These are phyloP conservation scores for Botrytis deweyae DNA, from an alignment of 2,329 filamentous ascomycete genomes.

Conservation along the genomic window DNA sequence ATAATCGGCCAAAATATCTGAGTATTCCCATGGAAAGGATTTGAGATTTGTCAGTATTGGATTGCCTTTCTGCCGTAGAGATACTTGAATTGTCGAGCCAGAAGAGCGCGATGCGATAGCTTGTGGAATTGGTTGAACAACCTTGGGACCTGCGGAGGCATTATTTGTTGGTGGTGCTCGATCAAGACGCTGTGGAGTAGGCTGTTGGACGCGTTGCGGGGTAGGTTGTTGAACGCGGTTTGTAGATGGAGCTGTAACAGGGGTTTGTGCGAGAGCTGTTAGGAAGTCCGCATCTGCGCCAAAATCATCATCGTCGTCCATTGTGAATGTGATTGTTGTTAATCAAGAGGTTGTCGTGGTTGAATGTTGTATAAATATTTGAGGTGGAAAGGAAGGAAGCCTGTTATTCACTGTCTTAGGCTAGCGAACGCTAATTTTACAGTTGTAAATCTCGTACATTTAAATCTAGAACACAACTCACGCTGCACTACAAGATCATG, in stretches of 20 bases:
- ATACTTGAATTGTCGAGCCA: constrained; percentile 82
- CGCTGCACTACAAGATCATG: neutral
- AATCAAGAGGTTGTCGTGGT: neutral
- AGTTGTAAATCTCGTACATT: neutral
- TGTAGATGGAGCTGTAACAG: constrained; percentile 32
- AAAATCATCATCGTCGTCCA: constrained; percentile 54
- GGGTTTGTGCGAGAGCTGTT: constrained; percentile 53
- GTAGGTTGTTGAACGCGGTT: constrained; percentile 41
- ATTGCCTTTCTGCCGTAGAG: constrained; percentile 90
- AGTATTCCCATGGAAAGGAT: constrained; percentile 90
- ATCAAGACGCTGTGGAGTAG: constrained; percentile 57
- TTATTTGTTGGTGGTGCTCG: constrained; percentile 44
- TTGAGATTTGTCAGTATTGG: constrained; percentile 82
- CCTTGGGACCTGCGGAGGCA: constrained; percentile 47
- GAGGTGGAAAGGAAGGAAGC: neutral
- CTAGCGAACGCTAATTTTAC: neutral
- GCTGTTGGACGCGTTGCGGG: constrained; percentile 45
- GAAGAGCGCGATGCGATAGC: constrained; percentile 64
- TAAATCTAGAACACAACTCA: neutral
- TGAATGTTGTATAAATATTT: neutral
- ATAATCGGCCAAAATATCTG: constrained; percentile 94
- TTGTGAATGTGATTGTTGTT: constrained; percentile 15
- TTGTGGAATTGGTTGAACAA: constrained; percentile 87
- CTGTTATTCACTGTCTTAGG: neutral
- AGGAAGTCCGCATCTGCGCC: constrained; percentile 58